phyloP scores from a whole-genome alignment of 1,284 basidiomycete species.

The Ustilago sp. region DNA sequence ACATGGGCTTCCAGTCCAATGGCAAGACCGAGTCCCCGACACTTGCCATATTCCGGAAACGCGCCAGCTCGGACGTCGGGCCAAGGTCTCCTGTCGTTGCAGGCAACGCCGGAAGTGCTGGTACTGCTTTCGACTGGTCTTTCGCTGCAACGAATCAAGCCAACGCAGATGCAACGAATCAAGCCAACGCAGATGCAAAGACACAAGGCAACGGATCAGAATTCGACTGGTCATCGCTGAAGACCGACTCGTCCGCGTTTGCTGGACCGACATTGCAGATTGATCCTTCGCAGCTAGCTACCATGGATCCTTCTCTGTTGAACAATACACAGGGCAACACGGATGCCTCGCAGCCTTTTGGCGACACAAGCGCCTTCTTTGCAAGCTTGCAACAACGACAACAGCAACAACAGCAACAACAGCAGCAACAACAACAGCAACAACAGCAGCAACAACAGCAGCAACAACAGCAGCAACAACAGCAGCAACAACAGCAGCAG shows the following conservation, averaged over 20 bases:
- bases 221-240: conserved; percentile 35
- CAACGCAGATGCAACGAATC: conserved; percentile 16
- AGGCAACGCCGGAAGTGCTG: conserved; percentile 20
- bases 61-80: conserved; percentile 56
- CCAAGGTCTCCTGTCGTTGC: conserved; percentile 46
- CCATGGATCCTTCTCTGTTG: conserved; percentile 49
- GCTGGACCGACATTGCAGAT: conserved; percentile 7
- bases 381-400: conserved; percentile 27
- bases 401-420: conserved; percentile 18
- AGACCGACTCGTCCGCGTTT: conserved; percentile 17
- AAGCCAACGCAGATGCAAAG: conserved; percentile 18
- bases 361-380: conserved; percentile 11
- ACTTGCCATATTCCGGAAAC: conserved; percentile 45
- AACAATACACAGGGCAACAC: conserved; percentile 13
- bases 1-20: conserved; percentile 55
- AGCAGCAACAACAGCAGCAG: conserved; percentile 20
- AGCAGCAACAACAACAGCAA: conserved; percentile 21
- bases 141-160: conserved; percentile 22
- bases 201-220: conserved; percentile 12
- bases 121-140: conserved; percentile 46
- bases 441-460: conserved; percentile 27
- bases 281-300: conserved; percentile 26
- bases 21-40: conserved; percentile 52
- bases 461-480: conserved; percentile 23
- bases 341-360: conserved; percentile 21